Base-by-base conservation (phyloP, 2,329 filamentous ascomycete species). In the Mariannaea sp. region DNA sequence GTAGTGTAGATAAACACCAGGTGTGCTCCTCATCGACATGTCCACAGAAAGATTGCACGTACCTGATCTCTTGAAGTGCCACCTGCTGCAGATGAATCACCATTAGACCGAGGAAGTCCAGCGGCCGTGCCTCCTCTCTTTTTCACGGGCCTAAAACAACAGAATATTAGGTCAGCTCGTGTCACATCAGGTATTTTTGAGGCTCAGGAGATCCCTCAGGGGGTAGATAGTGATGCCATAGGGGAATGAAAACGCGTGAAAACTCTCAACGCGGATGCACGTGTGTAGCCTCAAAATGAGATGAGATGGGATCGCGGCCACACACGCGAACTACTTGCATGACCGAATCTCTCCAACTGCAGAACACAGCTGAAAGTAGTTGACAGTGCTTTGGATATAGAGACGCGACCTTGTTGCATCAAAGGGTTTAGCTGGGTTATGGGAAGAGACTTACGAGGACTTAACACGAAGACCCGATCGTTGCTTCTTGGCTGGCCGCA, bases 41-140 rank as follows among this genome's bases (percentile, higher is more conserved):
- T n/a, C n/a, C n/a, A n/a, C n/a, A 22, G 16, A 10, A n/a, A 32
- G 2, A 33, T 22, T 20, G 7, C 40, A 59, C 65, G 24, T 78
- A 86, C 83, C 77, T 82, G 78, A 53, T 79, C 78, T 61, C 74
- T 73, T 36, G 71, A 64, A 40, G 70, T 68, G 71, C 84, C 84
- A 72, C 80, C 83, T 68, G 79, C 78, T 65, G 81, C 74, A 61
- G 85, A 83, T 68, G 83, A 79, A 72, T 87, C 86, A 71, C 84
- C 85, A 75, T 80, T 80, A 62, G 78, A 74, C 65, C 84, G 83
- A 68, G 87, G 82, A 68, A 89, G 79, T 65, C 87, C 88, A 69
- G 86, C 86, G 62, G 85, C 82, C 60, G 84, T 83, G 62, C 85
- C 83, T 56, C 80, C 79, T 71, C 87, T 88, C 75, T 88, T 90